Conservation (phyloP, 441 rosid genomes). For the Aleurites moluccanus region DNA sequence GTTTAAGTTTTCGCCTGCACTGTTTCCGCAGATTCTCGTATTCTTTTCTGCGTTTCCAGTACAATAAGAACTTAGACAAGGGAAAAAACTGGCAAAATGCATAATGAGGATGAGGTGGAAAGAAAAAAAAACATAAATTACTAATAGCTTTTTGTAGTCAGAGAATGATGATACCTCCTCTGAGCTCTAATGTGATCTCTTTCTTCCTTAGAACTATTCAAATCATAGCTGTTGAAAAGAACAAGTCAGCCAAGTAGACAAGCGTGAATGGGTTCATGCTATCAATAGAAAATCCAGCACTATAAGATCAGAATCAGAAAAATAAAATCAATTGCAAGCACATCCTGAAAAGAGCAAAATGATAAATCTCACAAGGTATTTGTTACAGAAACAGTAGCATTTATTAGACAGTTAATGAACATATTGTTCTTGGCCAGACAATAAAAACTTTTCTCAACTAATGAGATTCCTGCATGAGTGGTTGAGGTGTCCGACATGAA, state of each 20-base stretch:
- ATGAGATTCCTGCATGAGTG: no score
- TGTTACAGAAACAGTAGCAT: no score
- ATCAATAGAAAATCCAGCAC: background rate
- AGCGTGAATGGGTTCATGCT: background rate
- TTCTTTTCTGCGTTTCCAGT: conserved; percentile 52
- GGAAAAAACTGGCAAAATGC: no score
- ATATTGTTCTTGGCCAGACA: no score
- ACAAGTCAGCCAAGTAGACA: conserved; percentile 5
- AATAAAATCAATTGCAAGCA: no score
- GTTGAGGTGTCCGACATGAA: no score
- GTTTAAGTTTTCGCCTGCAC: conserved; percentile 49
- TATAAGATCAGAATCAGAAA: background rate
- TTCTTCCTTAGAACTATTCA: conserved; percentile 76
- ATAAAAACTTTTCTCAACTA: no score
- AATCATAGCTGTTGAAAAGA: conserved; percentile 45
- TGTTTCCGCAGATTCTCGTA: conserved; percentile 75
- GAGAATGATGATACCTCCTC: conserved; percentile 49
- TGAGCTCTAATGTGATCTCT: conserved; percentile 50
- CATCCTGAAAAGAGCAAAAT: no score
- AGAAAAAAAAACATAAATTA: background rate
- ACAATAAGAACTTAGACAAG: background rate
- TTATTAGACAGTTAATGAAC: no score
- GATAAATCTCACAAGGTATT: no score
- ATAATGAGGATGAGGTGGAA: no score
- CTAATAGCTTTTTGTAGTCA: no score